Evolutionary conservation across 148 eudicot genomes (phyloP).

Genomic region (Oxyria digyna): DNA sequence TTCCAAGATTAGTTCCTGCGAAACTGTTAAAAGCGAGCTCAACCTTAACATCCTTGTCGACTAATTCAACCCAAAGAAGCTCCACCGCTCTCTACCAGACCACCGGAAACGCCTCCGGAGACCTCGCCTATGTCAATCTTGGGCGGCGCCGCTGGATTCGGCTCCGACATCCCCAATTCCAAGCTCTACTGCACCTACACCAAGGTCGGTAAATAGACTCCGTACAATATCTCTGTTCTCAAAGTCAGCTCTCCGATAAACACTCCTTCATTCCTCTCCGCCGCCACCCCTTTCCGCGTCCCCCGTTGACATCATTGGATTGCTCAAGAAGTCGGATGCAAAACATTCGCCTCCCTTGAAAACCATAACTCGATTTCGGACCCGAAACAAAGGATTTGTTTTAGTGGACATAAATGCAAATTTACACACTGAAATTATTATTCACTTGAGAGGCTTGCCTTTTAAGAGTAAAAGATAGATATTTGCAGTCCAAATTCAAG

Average conservation of each 20-base stretch:
- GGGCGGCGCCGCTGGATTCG: slow-evolving; percentile 43
- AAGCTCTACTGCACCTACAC: slow-evolving; percentile 27
- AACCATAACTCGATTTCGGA: too few relatives aligned
- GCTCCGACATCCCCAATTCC: slow-evolving; percentile 32
- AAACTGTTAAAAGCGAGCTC: slow-evolving; percentile 25
- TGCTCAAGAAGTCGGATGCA: slow-evolving; percentile 26
- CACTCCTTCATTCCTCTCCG: slow-evolving; percentile 18
- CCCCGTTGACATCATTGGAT: slow-evolving; percentile 14
- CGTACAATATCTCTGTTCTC: slow-evolving; percentile 41
- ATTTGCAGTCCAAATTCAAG: too few relatives aligned
- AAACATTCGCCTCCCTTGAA: slow-evolving; percentile 23
- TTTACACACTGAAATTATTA: too few relatives aligned
- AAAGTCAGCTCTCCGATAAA: slow-evolving; percentile 35
- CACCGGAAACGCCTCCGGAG: slow-evolving; percentile 34
- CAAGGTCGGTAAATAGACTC: slow-evolving; percentile 23
- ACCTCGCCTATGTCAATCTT: slow-evolving; percentile 34
- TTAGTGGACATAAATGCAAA: too few relatives aligned
- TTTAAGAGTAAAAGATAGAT: too few relatives aligned
- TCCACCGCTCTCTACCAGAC: slow-evolving; percentile 46
- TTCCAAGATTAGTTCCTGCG: slow-evolving; percentile 67
- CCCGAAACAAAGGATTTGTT: too few relatives aligned
- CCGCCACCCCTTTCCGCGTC: slow-evolving; percentile 26
- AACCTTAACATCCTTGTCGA: slow-evolving; percentile 41
- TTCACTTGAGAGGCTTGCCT: too few relatives aligned
- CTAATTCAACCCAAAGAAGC: slow-evolving; percentile 34